Conservation (phyloP, 2,329 filamentous ascomycete genomes). For the Neofusicoccum umdonicola region DNA sequence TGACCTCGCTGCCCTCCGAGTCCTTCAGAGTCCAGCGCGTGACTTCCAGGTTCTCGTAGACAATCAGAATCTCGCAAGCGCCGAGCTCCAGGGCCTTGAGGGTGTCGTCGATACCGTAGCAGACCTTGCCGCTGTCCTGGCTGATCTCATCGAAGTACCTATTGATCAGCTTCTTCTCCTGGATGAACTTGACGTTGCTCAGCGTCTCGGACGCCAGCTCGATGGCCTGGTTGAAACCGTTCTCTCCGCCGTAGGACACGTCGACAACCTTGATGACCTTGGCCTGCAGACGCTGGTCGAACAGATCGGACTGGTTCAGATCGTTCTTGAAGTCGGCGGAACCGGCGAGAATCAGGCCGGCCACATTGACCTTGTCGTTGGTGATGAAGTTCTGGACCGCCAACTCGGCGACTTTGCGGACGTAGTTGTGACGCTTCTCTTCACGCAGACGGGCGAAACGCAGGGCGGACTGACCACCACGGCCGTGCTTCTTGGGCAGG, state of each 20-base stretch:
- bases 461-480: conserved; percentile 98
- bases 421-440: conserved; percentile 99
- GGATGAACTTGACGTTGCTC: conserved; percentile 99
- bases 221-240: conserved; percentile 99
- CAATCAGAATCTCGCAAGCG: conserved; percentile 90
- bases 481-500: conserved; percentile 98
- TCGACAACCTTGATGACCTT: conserved; percentile 99
- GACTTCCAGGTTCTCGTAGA: conserved; percentile 95
- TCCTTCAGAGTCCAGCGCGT: conserved; percentile 88
- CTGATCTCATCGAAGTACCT: conserved; percentile 99
- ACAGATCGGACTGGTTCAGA: conserved; percentile 94
- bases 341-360: conserved; percentile 90
- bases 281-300: conserved; percentile 82
- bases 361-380: conserved; percentile 96
- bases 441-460: conserved; percentile 99
- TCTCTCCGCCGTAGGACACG: conserved; percentile 97
- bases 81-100: conserved; percentile 94
- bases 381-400: conserved; percentile 99
- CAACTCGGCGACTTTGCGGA: conserved; percentile 95
- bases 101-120: conserved; percentile 97
- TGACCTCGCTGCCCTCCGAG: conserved; percentile 66
- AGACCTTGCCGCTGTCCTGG: conserved; percentile 93
- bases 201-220: conserved; percentile 93
- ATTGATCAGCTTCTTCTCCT: conserved; percentile 99
- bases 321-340: conserved; percentile 99